Evolutionary conservation across 306 rosid species (phyloP).

Genomic region (Cicer judaicum): DNA sequence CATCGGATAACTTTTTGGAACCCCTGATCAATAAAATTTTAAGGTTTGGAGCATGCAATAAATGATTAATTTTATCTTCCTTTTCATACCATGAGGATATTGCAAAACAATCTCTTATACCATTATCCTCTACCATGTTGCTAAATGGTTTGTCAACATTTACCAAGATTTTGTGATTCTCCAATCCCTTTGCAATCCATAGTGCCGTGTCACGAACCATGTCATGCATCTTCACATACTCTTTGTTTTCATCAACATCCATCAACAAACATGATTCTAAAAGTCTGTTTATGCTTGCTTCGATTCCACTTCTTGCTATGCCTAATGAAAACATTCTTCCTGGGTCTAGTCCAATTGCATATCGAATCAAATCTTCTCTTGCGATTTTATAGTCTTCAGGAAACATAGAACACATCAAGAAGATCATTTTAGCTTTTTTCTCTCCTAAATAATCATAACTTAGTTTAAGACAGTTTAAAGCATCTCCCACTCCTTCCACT

Average conservation of each 20-base stretch:
- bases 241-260: neutral
- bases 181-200: conserved; percentile 39
- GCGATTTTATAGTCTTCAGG: conserved; percentile 9
- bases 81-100: conserved; percentile 27
- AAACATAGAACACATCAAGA: conserved; percentile 20
- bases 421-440: neutral
- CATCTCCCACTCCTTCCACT: neutral
- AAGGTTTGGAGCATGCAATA: conserved; percentile 39
- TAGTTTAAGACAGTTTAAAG: conserved; percentile 10
- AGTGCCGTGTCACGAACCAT: conserved; percentile 40
- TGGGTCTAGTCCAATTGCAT: neutral
- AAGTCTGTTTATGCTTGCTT: neutral
- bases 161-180: conserved; percentile 15
- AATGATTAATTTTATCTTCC: neutral
- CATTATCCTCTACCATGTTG: neutral
- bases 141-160: conserved; percentile 24
- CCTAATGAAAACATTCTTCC: neutral
- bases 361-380: neutral
- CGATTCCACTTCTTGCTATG: neutral
- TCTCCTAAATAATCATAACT: conserved; percentile 24
- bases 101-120: conserved; percentile 28
- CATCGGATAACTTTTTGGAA: neutral
- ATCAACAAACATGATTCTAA: conserved; percentile 15
- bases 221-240: conserved; percentile 41
- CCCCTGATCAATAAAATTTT: conserved; percentile 3